Base-by-base conservation (phyloP, 495 filamentous ascomycete species). In the Neurospora sp. region DNA sequence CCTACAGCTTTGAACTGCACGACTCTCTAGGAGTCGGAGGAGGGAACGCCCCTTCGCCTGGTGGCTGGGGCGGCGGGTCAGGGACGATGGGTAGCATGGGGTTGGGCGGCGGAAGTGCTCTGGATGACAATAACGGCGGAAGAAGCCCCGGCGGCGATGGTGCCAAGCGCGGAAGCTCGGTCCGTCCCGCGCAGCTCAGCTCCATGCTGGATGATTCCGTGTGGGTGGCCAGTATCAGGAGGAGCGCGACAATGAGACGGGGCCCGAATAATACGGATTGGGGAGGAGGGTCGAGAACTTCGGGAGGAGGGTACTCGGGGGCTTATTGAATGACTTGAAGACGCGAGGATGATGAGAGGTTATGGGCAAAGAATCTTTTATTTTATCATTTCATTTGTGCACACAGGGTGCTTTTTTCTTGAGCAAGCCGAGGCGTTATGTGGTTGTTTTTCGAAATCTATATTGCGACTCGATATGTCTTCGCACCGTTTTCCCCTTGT, bases 191-290 rank as follows among this genome's bases (percentile, higher is more conserved):
- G 68, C 91, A 94, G 78, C 91, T 96, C 73, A 88, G 94, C 82
- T 87, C 92, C 71, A 90, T 93, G 77, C 84, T 98, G 38, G 91
- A 93, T 75, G 90, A 93, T 74, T 96, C 93, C 45, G 92, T 91
- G 22, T 98, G 94, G 94, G 92, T 94, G 70, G 91, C 94, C 82
- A 97, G 93, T 84, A 93, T 98, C 69, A 86, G 94, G 73, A 88
- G 93, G 71, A 97, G 94, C 82, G 93, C 96, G 74, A 97, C 93
- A 69, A 87, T 89, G 83, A 89, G 90, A 75, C 88, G 88, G 20
- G 53, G 69, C 14, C 59, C 61, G 48, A 37, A 70, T 37, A 20
- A 44, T 40, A 68, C 61, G 7, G 35, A 35, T 20, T 37, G n/a
- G 31, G 40, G 71, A 72, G 71, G 20, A 39, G 71, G 31, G 6